These are phyloP conservation scores for Coffea canephora DNA, from an alignment of 257 asterid species.

Conservation along the genomic window DNA sequence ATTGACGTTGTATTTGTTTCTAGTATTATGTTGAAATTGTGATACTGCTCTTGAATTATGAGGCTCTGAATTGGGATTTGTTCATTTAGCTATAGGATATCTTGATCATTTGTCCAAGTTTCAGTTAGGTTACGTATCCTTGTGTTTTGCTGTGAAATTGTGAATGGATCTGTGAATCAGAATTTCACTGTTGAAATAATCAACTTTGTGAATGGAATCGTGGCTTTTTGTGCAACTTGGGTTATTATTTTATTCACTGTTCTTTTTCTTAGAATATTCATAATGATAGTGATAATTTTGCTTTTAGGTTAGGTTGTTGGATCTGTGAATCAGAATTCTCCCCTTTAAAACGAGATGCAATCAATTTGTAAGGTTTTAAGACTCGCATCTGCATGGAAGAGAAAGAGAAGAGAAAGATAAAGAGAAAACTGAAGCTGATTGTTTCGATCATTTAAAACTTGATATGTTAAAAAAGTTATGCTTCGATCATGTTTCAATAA, in stretches of 20 bases:
- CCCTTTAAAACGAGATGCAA: neutral
- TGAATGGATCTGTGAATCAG: conserved; percentile 11
- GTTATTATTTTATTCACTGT: neutral
- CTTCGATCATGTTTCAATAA: too few relatives aligned
- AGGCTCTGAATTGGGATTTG: neutral
- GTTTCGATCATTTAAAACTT: neutral
- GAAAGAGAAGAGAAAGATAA: neutral
- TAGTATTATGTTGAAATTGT: neutral
- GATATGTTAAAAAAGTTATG: neutral
- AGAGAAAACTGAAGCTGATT: too few relatives aligned
- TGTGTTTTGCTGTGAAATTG: conserved; percentile 7
- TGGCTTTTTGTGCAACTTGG: neutral
- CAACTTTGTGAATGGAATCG: neutral
- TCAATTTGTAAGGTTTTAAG: neutral
- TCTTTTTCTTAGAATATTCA: neutral
- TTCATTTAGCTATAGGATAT: neutral
- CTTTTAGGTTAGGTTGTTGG: neutral
- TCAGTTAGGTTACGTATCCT: neutral
- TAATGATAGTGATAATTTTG: neutral
- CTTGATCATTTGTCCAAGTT: neutral
- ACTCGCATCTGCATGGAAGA: neutral
- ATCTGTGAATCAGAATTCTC: neutral
- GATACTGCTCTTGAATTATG: neutral
- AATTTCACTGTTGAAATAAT: conserved; percentile 7
- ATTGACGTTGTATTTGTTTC: neutral